Evolutionary conservation across 2,329 filamentous ascomycete genomes (phyloP), one percentile per base, ranked within the genome.

Genomic region (Raffaelea ambrosiae): DNA sequence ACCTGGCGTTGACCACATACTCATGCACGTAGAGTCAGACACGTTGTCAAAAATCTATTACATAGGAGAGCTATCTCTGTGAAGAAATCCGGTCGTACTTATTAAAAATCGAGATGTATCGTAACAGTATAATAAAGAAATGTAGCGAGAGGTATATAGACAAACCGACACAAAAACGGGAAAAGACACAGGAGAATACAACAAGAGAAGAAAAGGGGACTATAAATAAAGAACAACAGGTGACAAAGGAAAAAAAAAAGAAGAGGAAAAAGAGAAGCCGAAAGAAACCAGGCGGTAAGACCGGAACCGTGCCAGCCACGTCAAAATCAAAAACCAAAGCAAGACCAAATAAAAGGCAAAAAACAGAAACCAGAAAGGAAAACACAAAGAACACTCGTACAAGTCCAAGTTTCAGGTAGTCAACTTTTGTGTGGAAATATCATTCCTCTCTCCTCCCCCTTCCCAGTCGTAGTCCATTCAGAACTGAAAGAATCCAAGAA

Each of bases 191-290:
- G 9, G 18, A 31, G 29, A 44, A n/a, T 40, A 40, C 13, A 23
- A 19, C 13, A 31, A 33, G 33, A 40, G 14, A 40, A 22, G 36
- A 42, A 14, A 19, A 10, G 35, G n/a, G 9, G 26, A 46, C n/a
- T n/a, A n/a, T 14, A 47, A 36, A 35, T 13, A 22, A 38, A 21
- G 19, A n/a, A 33, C 13, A 29, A 18, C 31, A 43, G 20, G 11
- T 16, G 18, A 20, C 41, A 43, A 29, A 11, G 14, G 18, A 46
- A 41, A 10, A 22, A 44, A 49, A 39, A 43, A 35, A 46, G 33
- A 48, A 48, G 45, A 35, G 16, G 42, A 19, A 18, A 46, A 46
- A 19, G 9, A 18, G 18, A 31, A 33, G 19, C 40, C 26, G 43
- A 16, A 47, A 13, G 9, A 42, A n/a, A 47, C 7, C 18, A 20